Base-by-base conservation (phyloP, 2,329 filamentous ascomycete species). In the Paradendryphiella salina region DNA sequence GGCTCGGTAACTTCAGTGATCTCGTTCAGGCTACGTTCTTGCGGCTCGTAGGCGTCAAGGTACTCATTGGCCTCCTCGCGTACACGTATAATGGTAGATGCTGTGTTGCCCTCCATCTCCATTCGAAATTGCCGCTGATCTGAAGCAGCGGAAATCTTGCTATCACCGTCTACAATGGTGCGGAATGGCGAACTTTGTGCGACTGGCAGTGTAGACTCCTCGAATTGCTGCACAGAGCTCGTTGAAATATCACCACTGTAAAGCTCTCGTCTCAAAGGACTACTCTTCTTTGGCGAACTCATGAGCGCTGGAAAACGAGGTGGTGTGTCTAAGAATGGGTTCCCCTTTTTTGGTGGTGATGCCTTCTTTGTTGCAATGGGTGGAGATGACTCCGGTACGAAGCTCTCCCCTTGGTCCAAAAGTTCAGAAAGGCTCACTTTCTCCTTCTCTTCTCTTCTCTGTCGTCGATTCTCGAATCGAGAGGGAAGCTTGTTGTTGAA, bases 1-100 rank as follows among this genome's bases (percentile, higher is more conserved):
- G 56, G 61, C 40, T 72, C 70, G 1, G 70, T 73, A n/a, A 71
- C 61, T 48, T 73, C 70, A 20, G 64, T 61, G 20, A 73, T 67
- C 26, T 70, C 65, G 17, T 69, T 51, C 9, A 73, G 50, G 5
- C 62, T 65, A 10, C 64, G 67, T 18, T 70, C 60, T 47, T 69
- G 70, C 5, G 61, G 53, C 35, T 67, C 63, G 42, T 72, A 73
- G 1, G 69, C 69, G 7, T 69, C 56, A 2, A 69, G 63, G 39
- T 70, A 70, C 11, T 59, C 67, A 44, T 72, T 63, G 3, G 68
- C 67, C 38, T 73, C 67, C 14, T 64, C 57, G 9, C 69, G 69
- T 17, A 73, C 54, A 20, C 61, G 63, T 14, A 65, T 56, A 17
- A 73, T 56, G 21, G 65, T 71, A 2, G 63, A 63, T 8, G 57